A percentile compares a stretch with the other conserved stretches of the same genome.
Evolutionary conservation across 2,329 filamentous ascomycete species (phyloP).

Genomic region (Raffaelea arxii): DNA sequence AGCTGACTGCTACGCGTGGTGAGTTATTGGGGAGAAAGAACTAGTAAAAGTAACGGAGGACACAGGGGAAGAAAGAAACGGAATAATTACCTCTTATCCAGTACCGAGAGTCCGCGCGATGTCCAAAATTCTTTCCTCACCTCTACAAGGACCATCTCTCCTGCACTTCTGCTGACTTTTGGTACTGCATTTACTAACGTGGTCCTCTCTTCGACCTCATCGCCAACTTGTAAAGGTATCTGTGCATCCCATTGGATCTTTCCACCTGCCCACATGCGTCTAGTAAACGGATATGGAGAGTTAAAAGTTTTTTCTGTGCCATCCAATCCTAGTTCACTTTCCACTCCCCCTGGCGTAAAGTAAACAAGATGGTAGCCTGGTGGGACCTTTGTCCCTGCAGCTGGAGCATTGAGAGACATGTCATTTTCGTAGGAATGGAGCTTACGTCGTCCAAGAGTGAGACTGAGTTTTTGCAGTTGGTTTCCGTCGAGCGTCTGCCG

Average conservation of each 20-base stretch:
- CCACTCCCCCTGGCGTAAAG: constrained; percentile 48
- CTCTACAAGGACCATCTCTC: constrained; percentile 55
- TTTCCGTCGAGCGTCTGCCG: constrained; percentile 49
- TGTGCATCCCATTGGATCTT: constrained; percentile 38
- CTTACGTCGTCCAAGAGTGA: constrained; percentile 43
- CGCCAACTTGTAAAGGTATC: not conserved
- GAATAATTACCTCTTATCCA: constrained; percentile 35
- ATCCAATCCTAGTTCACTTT: constrained; percentile 45
- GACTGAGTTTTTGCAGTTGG: constrained; percentile 50
- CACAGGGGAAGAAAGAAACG: not conserved
- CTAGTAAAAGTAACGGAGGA: not conserved
- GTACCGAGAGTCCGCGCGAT: constrained; percentile 37
- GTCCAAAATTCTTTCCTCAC: constrained; percentile 52
- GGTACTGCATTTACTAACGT: constrained; percentile 39
- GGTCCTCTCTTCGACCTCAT: not conserved
- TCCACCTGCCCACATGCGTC: constrained; percentile 61
- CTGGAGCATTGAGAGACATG: constrained; percentile 19
- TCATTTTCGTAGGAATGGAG: constrained; percentile 20
- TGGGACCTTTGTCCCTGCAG: constrained; percentile 39
- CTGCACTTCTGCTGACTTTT: constrained; percentile 44
- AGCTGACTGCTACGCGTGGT: not conserved
- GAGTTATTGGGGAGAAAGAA: not conserved
- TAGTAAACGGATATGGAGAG: constrained; percentile 46
- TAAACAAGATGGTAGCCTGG: constrained; percentile 54
- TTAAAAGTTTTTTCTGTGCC: constrained; percentile 54